These are phyloP conservation scores for Narthecium ossifragum DNA, from an alignment of 106 monocot genomes.

Conservation along the genomic window DNA sequence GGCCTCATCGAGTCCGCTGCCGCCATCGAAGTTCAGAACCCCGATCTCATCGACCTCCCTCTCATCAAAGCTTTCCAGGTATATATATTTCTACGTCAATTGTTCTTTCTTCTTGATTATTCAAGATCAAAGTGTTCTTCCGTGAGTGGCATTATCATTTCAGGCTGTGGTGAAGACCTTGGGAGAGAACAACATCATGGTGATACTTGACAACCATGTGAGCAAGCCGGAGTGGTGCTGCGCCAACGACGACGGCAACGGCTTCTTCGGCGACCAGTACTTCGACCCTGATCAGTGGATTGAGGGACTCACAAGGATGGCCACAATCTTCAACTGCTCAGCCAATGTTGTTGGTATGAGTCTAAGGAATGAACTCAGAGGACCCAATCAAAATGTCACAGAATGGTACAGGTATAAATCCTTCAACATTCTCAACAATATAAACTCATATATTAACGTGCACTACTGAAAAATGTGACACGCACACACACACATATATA, in stretches of 20 bases:
- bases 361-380: conserved; percentile 67
- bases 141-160: too few relatives aligned
- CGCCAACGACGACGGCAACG: conserved; percentile 47
- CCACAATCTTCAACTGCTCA: conserved; percentile 34
- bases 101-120: too few relatives aligned
- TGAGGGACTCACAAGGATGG: conserved; percentile 49
- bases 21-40: background rate
- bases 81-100: background rate
- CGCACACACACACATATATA: too few relatives aligned
- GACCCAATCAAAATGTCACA: conserved; percentile 34
- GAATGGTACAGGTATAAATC: conserved; percentile 49
- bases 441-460: background rate
- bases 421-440: background rate
- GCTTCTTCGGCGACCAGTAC: conserved; percentile 70
- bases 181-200: conserved; percentile 47
- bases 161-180: conserved; percentile 53
- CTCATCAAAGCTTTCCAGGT: background rate
- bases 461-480: too few relatives aligned
- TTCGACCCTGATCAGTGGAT: conserved; percentile 58
- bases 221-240: conserved; percentile 89
- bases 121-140: too few relatives aligned
- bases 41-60: background rate
- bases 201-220: conserved; percentile 73
- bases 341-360: conserved; percentile 65
- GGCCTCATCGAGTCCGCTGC: background rate